phyloP scores from a whole-genome alignment of 257 asterid species.

The Solanum verrucosum region DNA sequence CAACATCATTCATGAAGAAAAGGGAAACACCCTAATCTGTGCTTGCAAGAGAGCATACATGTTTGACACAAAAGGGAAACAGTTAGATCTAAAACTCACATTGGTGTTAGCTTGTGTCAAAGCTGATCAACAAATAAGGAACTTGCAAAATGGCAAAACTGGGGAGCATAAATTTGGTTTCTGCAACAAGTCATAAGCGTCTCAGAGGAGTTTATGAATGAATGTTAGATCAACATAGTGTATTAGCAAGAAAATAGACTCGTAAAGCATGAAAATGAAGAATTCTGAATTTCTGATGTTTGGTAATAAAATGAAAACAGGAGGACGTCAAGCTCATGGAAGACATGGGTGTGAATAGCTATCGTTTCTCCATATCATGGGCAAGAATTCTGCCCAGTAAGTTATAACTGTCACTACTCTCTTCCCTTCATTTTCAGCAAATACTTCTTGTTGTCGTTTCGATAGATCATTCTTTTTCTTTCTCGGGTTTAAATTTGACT shows the following conservation, averaged over 20 bases:
- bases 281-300: neutral
- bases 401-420: too few species aligned
- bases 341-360: too few species aligned
- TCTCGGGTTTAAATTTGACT: too few species aligned
- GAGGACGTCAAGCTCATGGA: neutral
- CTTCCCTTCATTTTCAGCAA: too few species aligned
- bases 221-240: neutral
- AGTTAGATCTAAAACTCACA: neutral
- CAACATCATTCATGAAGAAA: neutral
- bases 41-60: neutral
- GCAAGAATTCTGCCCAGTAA: too few species aligned
- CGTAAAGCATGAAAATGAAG: neutral
- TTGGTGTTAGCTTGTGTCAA: neutral
- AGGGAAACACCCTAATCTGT: neutral
- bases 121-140: neutral
- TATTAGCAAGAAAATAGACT: neutral
- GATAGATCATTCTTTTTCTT: too few species aligned
- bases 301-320: neutral
- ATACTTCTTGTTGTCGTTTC: too few species aligned
- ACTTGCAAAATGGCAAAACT: neutral
- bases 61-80: neutral
- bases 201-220: neutral
- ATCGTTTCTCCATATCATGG: too few species aligned
- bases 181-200: neutral
- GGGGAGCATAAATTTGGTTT: neutral